These are phyloP conservation scores for Groenewaldozyma auringiensis DNA, from an alignment of 1,139 yeast species.

Conservation along the genomic window DNA sequence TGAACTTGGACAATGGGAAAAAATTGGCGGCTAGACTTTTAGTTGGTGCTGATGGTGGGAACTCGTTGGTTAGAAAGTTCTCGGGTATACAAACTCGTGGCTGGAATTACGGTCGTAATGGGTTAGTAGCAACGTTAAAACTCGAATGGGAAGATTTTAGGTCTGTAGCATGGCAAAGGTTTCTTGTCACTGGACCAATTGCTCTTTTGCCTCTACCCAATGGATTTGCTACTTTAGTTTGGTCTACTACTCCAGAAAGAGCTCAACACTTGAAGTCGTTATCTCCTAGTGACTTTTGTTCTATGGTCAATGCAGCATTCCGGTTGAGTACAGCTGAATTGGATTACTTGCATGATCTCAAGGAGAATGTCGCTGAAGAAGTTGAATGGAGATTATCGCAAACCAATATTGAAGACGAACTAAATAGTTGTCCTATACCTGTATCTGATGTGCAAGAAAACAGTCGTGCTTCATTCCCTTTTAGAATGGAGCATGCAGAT, in stretches of 20 bases:
- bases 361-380: constrained; percentile 36
- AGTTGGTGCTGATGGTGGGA: constrained; percentile 94
- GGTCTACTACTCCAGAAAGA: constrained; percentile 81
- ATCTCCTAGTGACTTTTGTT: constrained; percentile 55
- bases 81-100: constrained; percentile 83
- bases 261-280: constrained; percentile 55
- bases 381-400: constrained; percentile 60
- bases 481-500: constrained; percentile 85
- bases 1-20: constrained; percentile 61
- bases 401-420: constrained; percentile 38
- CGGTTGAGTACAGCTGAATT: constrained; percentile 71
- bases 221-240: constrained; percentile 80
- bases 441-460: constrained; percentile 48
- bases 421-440: constrained; percentile 56
- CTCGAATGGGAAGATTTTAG: constrained; percentile 65
- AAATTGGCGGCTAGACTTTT: constrained; percentile 60
- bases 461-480: constrained; percentile 83
- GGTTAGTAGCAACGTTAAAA: constrained; percentile 82
- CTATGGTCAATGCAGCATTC: constrained; percentile 79
- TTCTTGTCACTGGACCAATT: constrained; percentile 85
- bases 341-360: constrained; percentile 54
- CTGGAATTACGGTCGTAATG: constrained; percentile 84
- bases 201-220: constrained; percentile 86
- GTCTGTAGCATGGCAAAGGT: constrained; percentile 85
- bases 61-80: constrained; percentile 82